Base-by-base conservation (phyloP, 176 grass and related monocot genomes). In the Zoysia japonica region DNA sequence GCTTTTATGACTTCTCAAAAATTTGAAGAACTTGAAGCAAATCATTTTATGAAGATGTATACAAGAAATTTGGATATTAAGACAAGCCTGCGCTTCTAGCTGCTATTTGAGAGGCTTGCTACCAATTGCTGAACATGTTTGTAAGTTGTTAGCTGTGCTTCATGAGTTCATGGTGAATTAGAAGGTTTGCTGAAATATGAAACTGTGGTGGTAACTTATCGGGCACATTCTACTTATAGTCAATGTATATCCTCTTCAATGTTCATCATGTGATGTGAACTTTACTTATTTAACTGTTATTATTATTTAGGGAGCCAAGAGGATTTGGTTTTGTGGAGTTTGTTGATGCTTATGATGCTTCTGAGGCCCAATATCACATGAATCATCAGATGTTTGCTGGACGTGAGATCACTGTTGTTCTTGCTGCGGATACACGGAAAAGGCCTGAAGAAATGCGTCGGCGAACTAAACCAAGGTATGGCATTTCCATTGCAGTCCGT, bases 261-360 rank as follows among this genome's bases (percentile, higher is more conserved):
- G 65, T 63, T 83, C 50, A 68, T 28, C 40, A 8, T 53, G 61
- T 68, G 0, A 77, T 72, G 14, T 84, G 42, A 38, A 36, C 59
- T 49, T 76, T 90, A 61, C 67, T 67, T 76, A 56, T 83, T 50
- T 7, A 41, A 13, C 9, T 61, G 42, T 74, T 78, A 6, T 78
- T 4, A 70, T 39, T 19, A 41, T 83, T 81, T 51, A 97, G 94
- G 80, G 85, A 92, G 46, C 89, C 94, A 37, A 90, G 91, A 50
- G 94, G 91, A 3, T 94, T 97, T 87, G 94, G 85, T 63, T 97
- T 97, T 71, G 83, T 97, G 55, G 89, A 97, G 69, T 97, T 90
- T 77, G 85, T 85, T 75, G 91, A 94, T 51, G 75, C 89, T 61
- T 82, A 45, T 80, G 94, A 94, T 45, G 94, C 94, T 61, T 90